A percentile compares a stretch with the other conserved stretches of the same genome.
Evolutionary conservation across 2,329 filamentous ascomycete genomes (phyloP).

Genomic region (Aaosphaeria arxii): DNA sequence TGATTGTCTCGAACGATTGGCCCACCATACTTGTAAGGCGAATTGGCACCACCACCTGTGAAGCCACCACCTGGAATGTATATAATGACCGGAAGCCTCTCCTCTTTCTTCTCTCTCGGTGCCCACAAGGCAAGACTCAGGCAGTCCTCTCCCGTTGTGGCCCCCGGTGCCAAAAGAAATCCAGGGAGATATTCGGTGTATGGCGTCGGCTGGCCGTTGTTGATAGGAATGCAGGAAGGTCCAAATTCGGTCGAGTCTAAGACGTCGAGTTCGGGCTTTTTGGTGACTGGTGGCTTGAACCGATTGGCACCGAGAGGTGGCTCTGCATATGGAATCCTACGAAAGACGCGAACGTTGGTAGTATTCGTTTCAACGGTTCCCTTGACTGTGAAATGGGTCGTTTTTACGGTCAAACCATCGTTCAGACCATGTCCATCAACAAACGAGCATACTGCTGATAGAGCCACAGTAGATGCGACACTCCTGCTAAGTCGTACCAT

Average conservation of each 20-base stretch:
- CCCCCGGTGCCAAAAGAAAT: slow-evolving; percentile 16
- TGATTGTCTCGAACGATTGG: slow-evolving; percentile 37
- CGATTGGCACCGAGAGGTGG: slow-evolving; percentile 11
- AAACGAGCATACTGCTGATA: neutral
- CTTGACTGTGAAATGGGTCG: slow-evolving; percentile 13
- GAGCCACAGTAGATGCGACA: neutral
- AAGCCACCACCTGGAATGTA: slow-evolving; percentile 49
- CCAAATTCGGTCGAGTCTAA: slow-evolving; percentile 18
- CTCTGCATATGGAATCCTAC: slow-evolving; percentile 16
- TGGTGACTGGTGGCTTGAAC: slow-evolving; percentile 15
- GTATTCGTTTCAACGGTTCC: slow-evolving; percentile 15
- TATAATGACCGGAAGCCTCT: slow-evolving; percentile 42
- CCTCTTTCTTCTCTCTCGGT: slow-evolving; percentile 12
- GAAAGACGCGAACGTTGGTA: slow-evolving; percentile 18
- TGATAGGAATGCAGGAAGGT: slow-evolving; percentile 17
- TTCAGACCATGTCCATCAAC: neutral
- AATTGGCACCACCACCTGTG: slow-evolving; percentile 41
- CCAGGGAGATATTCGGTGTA: slow-evolving; percentile 19
- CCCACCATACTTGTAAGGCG: slow-evolving; percentile 46
- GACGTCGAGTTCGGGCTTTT: slow-evolving; percentile 7
- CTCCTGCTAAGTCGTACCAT: neutral
- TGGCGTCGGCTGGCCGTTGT: slow-evolving; percentile 13
- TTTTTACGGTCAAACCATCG: slow-evolving; percentile 11
- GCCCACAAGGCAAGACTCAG: slow-evolving; percentile 24
- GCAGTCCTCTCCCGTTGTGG: slow-evolving; percentile 21